A percentile compares a stretch with the other conserved stretches of the same genome.
Conservation (phyloP, 2,329 filamentous ascomycete genomes). For the Setomelanomma holmii region DNA sequence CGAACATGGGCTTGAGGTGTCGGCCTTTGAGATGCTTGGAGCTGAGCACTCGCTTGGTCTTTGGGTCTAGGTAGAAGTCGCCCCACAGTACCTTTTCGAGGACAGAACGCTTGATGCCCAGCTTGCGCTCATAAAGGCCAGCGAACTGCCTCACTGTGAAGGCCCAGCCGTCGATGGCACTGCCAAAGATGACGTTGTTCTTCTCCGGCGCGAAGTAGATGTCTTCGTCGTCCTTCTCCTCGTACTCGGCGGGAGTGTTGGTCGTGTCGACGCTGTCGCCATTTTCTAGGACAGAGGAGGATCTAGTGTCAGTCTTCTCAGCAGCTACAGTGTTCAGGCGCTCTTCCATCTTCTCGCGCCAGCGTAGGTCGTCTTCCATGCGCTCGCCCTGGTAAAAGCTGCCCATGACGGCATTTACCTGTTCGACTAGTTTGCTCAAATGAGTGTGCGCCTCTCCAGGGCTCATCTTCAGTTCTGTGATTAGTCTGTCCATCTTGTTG, state of each 20-base stretch:
- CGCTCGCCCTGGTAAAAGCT: slow-evolving; percentile 98
- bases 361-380: slow-evolving; percentile 97
- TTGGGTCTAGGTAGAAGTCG: slow-evolving; percentile 94
- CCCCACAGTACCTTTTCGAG: slow-evolving; percentile 97
- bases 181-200: slow-evolving; percentile 99
- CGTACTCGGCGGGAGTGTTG: slow-evolving; percentile 67
- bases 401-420: slow-evolving; percentile 95
- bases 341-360: slow-evolving; percentile 92
- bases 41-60: slow-evolving; percentile 90
- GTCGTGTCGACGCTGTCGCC: slow-evolving; percentile 60
- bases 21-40: slow-evolving; percentile 93
- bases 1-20: slow-evolving; percentile 93
- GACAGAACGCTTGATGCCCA: slow-evolving; percentile 86
- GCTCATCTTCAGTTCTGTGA: slow-evolving; percentile 94
- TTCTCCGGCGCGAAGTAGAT: slow-evolving; percentile 98
- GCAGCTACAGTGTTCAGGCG: slow-evolving; percentile 75
- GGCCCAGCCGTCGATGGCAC: slow-evolving; percentile 98
- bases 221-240: slow-evolving; percentile 94
- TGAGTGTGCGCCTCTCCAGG: slow-evolving; percentile 89
- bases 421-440: slow-evolving; percentile 86
- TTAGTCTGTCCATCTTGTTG: slow-evolving; percentile 96
- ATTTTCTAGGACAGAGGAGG: slow-evolving; percentile 58
- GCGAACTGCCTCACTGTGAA: slow-evolving; percentile 97
- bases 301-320: slow-evolving; percentile 64
- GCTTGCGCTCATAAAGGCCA: slow-evolving; percentile 91